These are phyloP conservation scores for Firmiana major DNA, from an alignment of 345 rosid genomes.

Conservation along the genomic window DNA sequence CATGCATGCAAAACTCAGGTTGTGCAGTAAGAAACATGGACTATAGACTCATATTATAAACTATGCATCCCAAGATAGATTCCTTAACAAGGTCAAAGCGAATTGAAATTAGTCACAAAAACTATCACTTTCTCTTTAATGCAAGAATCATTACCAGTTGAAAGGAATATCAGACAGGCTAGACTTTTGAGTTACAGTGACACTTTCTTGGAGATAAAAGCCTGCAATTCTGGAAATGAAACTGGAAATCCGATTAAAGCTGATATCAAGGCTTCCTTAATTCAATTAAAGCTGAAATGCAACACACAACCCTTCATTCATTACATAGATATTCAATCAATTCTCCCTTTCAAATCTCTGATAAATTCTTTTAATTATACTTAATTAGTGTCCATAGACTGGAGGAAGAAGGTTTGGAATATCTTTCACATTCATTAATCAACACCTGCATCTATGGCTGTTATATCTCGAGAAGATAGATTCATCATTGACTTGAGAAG, in stretches of 20 bases:
- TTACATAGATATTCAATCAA: background rate
- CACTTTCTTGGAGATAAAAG: no score
- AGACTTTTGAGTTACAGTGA: no score
- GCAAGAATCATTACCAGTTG: no score
- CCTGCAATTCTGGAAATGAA: background rate
- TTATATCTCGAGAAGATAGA: background rate
- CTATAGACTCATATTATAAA: background rate
- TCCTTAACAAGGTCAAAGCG: background rate
- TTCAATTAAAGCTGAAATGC: no score
- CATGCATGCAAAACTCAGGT: background rate
- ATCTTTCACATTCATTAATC: no score
- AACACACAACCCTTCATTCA: background rate
- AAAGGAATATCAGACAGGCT: no score
- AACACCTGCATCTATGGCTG: no score
- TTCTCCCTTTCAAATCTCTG: background rate
- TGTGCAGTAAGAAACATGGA: background rate
- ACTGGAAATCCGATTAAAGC: background rate
- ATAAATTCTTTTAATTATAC: background rate
- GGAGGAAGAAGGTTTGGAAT: no score
- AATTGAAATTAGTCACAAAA: background rate
- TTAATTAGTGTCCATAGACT: no score
- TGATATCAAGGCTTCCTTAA: background rate
- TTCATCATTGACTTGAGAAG: background rate
- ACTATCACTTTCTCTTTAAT: no score
- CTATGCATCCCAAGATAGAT: slow-evolving; percentile 11